Conservation (phyloP, 78 protist species). For the Guillardia theta region DNA sequence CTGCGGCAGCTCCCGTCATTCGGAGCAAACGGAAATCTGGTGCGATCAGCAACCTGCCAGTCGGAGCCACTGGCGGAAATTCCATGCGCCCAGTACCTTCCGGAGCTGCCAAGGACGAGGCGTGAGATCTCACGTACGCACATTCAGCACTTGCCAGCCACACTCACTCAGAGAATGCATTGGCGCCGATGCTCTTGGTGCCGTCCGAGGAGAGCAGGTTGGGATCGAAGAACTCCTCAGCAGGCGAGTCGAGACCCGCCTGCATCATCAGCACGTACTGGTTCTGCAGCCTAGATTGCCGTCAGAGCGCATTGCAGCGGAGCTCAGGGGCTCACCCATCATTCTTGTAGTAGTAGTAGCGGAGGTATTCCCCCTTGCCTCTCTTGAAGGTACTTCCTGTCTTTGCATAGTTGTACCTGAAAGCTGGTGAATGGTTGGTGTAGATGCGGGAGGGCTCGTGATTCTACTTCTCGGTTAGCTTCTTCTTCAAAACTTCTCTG, state of each 20-base stretch:
- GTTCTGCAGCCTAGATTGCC: background rate
- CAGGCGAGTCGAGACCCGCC: background rate
- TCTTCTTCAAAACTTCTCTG: too few relatives aligned
- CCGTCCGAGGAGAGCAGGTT: background rate
- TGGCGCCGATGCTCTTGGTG: background rate
- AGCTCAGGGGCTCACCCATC: too few relatives aligned
- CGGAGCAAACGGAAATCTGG: too few relatives aligned
- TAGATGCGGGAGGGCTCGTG: too few relatives aligned
- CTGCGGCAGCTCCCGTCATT: too few relatives aligned
- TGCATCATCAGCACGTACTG: background rate
- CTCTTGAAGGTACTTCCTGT: background rate
- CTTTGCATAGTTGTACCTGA: background rate
- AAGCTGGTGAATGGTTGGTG: too few relatives aligned
- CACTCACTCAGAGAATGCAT: background rate
- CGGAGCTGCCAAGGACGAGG: too few relatives aligned
- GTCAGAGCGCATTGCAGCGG: too few relatives aligned
- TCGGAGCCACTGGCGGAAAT: constrained; percentile 72
- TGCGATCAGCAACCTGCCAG: constrained; percentile 75
- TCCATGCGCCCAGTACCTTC: constrained; percentile 61
- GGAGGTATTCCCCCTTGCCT: background rate
- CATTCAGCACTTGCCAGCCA: too few relatives aligned
- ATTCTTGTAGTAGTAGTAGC: background rate
- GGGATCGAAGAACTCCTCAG: background rate
- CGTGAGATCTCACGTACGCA: too few relatives aligned
- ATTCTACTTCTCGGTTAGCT: too few relatives aligned